phyloP scores from a whole-genome alignment of 345 rosid species.

The Firmiana major region DNA sequence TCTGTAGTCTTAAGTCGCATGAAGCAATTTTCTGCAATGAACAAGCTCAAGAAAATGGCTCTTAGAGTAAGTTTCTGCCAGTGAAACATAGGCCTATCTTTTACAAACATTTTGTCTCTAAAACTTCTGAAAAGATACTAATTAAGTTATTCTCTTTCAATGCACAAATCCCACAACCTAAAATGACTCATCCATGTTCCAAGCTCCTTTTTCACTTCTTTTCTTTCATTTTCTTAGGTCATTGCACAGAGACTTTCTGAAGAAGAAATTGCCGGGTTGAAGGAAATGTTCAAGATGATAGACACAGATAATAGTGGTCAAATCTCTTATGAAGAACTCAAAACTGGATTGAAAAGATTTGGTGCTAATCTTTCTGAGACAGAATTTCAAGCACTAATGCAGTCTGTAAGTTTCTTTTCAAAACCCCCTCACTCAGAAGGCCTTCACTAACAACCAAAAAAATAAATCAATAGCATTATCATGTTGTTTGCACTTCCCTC shows the following conservation, averaged over 20 bases:
- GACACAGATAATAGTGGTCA: constrained; percentile 73
- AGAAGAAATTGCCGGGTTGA: constrained; percentile 75
- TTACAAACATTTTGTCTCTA: neutral
- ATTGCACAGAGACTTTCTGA: constrained; percentile 72
- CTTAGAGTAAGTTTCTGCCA: constrained; percentile 44
- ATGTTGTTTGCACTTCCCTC: neutral
- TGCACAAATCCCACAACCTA: neutral
- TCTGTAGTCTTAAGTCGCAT: constrained; percentile 61
- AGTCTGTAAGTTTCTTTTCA: constrained; percentile 49
- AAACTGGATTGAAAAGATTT: constrained; percentile 56
- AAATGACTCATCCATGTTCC: neutral
- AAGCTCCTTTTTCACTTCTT: neutral
- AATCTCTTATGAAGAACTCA: constrained; percentile 76
- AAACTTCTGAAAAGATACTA: neutral
- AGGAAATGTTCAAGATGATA: constrained; percentile 61
- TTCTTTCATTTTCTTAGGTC: constrained; percentile 34
- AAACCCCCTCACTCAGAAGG: neutral
- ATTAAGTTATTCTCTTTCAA: neutral
- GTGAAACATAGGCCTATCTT: neutral
- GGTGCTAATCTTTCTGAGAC: constrained; percentile 63
- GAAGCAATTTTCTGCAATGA: constrained; percentile 83
- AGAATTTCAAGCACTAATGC: constrained; percentile 64
- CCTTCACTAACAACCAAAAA: neutral
- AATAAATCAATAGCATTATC: neutral
- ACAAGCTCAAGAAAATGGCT: constrained; percentile 83